A percentile compares a stretch with the other conserved stretches of the same genome.
Conservation (phyloP, 176 grass and related monocot genomes). For the Oryza australiensis region DNA sequence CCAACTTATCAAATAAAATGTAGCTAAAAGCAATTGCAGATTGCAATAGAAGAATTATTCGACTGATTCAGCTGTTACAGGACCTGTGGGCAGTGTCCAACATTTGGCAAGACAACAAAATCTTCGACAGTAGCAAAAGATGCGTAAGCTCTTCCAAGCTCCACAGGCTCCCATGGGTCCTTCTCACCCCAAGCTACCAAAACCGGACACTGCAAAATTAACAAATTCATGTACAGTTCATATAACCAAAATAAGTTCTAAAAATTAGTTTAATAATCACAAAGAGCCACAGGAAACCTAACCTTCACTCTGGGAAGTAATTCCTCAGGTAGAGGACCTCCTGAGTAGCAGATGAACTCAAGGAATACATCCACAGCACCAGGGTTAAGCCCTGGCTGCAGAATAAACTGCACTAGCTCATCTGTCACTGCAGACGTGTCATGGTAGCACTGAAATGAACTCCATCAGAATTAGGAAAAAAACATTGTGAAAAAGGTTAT, state of each 20-base stretch:
- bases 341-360: constrained; percentile 97
- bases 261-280: not conserved
- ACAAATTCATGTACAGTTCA: not conserved
- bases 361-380: constrained; percentile 93
- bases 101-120: constrained; percentile 83
- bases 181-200: constrained; percentile 89
- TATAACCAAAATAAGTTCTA: not conserved
- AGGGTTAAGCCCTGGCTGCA: constrained; percentile 87
- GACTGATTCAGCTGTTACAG: not conserved
- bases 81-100: constrained; percentile 97
- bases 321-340: constrained; percentile 95
- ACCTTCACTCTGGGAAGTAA: constrained; percentile 82
- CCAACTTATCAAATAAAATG: not conserved
- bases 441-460: constrained; percentile 79
- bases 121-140: constrained; percentile 80
- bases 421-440: constrained; percentile 83
- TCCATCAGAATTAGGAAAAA: constrained; percentile 9
- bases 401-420: constrained; percentile 86
- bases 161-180: constrained; percentile 94
- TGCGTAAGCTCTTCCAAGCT: constrained; percentile 80
- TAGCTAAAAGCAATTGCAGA: constrained; percentile 1
- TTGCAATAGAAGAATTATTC: not conserved
- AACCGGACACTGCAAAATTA: constrained; percentile 69
- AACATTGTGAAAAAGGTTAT: not conserved
- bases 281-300: not conserved